Base-by-base conservation (phyloP, 2,329 filamentous ascomycete genomes). In the Aspergillus niger region DNA sequence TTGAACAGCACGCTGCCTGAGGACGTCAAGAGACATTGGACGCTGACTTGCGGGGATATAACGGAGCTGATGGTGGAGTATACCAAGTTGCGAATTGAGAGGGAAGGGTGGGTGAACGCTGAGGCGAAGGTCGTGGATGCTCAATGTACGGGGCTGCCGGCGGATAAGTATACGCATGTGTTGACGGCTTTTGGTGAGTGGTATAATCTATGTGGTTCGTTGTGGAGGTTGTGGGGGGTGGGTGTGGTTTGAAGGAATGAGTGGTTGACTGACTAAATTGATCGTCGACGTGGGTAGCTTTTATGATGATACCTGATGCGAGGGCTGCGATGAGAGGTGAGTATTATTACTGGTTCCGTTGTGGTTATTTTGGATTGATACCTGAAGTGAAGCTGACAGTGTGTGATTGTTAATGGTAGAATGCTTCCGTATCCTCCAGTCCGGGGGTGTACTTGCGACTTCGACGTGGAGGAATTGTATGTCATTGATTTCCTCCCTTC, bases 21-120 rank as follows among this genome's bases (percentile, higher is more conserved):
- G 7, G 66, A 77, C 1, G 70, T 80, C 5, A 72, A 83, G 20
- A 69, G 67, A 8, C 67, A 70, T 56, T 83, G 83, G 70, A 77
- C 74, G 22, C 75, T 86, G 56, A 67, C 83, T n/a, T 83, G 79
- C 30, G 78, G 80, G 3, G 85, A 87, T 65, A 73, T 77, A 22
- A 79, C 81, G 0, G 71, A 74, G 1, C 70, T 66, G 3, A 74
- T 83, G 69, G 70, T 86, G 2, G 74, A 73, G 2, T 64, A 79
- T 24, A 70, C 81, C 5, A 73, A 75, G 62, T 71, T 67, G 56
- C 76, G 81, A 36, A 74, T 78, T 13, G 62, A 69, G 11, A 67
- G 64, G 0, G 77, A 83, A 53, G 73, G 71, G 1, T 86, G 83
- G 83, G 67, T 76, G 2, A 82, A 81, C 55, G 73, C 78, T 0